Evolutionary conservation across 805 yeast species (phyloP).

Genomic region (Yarrowia divulgata): DNA sequence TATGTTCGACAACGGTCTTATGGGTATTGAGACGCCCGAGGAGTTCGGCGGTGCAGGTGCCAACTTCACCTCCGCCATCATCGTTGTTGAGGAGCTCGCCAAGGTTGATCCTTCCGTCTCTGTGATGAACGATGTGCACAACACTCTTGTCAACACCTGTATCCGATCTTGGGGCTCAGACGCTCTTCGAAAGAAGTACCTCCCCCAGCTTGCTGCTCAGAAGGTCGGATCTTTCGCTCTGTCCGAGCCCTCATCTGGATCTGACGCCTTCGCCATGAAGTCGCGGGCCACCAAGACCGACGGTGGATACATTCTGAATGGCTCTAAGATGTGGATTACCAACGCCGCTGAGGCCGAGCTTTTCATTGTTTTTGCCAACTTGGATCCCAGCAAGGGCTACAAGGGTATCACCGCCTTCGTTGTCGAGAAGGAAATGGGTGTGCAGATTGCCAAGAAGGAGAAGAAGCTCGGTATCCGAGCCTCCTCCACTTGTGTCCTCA

Average conservation of each 20-base stretch:
- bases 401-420: constrained; percentile 56
- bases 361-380: constrained; percentile 54
- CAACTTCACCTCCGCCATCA: constrained; percentile 55
- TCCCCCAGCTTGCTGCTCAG: constrained; percentile 52
- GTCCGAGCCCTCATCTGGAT: constrained; percentile 54
- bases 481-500: constrained; percentile 54
- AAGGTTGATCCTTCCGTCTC: constrained; percentile 55
- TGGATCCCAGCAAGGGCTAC: constrained; percentile 54
- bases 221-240: constrained; percentile 54
- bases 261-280: constrained; percentile 56
- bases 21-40: constrained; percentile 59
- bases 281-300: constrained; percentile 53
- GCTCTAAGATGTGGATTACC: constrained; percentile 58
- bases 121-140: constrained; percentile 57
- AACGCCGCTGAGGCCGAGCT: constrained; percentile 55
- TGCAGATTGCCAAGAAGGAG: constrained; percentile 55
- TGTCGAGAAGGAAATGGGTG: constrained; percentile 54
- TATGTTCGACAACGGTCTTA: constrained; percentile 53
- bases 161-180: constrained; percentile 53
- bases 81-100: constrained; percentile 57
- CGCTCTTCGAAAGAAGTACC: constrained; percentile 51
- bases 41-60: constrained; percentile 58
- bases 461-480: constrained; percentile 56
- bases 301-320: constrained; percentile 53
- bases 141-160: constrained; percentile 55